Conservation (phyloP, 176 grass and related monocot genomes). For the Tuctoria greenei region DNA sequence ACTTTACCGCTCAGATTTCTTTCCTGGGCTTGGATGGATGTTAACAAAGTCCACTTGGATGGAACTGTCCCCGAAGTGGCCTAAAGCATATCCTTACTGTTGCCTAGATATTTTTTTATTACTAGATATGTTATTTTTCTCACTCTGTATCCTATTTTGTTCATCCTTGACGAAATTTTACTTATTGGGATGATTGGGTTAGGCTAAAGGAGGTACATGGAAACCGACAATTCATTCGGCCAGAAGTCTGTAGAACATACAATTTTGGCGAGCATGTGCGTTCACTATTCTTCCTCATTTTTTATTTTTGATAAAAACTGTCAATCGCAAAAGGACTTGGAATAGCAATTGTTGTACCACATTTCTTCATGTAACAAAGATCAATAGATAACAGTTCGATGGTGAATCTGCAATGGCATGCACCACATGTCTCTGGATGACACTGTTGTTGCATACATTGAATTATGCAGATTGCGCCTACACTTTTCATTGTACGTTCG, state of each 20-base stretch:
- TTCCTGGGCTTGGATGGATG: slow-evolving; percentile 99
- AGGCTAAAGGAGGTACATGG: slow-evolving; percentile 89
- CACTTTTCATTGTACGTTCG: slow-evolving; percentile 28
- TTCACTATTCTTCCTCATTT: slow-evolving; percentile 27
- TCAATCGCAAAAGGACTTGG: background rate
- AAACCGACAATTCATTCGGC: slow-evolving; percentile 86
- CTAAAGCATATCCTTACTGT: slow-evolving; percentile 97
- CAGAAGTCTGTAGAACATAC: slow-evolving; percentile 97
- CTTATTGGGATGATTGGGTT: slow-evolving; percentile 99
- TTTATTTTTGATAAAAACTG: background rate
- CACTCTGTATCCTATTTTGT: slow-evolving; percentile 21
- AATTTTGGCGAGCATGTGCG: slow-evolving; percentile 98
- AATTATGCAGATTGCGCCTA: slow-evolving; percentile 19
- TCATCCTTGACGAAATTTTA: slow-evolving; percentile 87
- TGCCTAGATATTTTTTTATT: slow-evolving; percentile 8
- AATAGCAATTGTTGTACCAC: background rate
- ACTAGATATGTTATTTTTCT: background rate
- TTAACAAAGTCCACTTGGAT: slow-evolving; percentile 86
- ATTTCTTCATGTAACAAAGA: slow-evolving; percentile 18
- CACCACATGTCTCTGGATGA: background rate
- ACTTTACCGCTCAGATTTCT: slow-evolving; percentile 96
- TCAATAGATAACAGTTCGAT: background rate
- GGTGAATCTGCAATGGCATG: background rate
- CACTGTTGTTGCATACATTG: slow-evolving; percentile 10
- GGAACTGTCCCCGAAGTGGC: slow-evolving; percentile 96